Evolutionary conservation across 768 basidiomycete species (phyloP), one percentile per base, ranked within the genome.

Genomic region (Boletellus sp.): DNA sequence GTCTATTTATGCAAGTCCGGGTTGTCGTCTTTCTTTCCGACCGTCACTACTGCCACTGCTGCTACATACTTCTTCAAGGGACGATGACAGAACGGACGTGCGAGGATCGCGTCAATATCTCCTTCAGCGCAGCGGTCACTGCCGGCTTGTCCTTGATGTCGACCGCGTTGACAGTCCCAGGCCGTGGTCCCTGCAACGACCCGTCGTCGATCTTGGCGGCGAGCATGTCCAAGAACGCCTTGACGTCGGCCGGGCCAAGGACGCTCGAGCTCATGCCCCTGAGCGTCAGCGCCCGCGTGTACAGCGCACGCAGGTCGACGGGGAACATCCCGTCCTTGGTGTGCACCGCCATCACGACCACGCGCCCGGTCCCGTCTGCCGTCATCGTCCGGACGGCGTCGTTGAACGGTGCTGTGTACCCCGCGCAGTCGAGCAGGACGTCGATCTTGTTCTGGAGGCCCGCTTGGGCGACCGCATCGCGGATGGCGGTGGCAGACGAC

Each of bases 261-360:
- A 64, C 57, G 44, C 59, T 60, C 35, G 67, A 70, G 36, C 39
- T 48, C 65, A 69, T 66, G 1, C 67, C 67, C 44, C 59, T 69
- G 48, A 69, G 52, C 1, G 67, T 65, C 35, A 69, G 22, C 9
- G 59, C 55, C 28, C 66, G 66, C n/a, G 59, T 59, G 37, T 68
- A 68, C 36, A 70, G 63, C 0, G 64, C 53, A 11, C 68, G 68
- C 56, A 71, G n/a, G 36, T 66, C 40, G 41, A 69, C 38, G 0
- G 62, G 58, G 44, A 69, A 69, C 45, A 64, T 8, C 23, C 64
- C 64, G 11, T 69, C 68, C 20, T 64, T 60, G 10, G 70, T 54
- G 28, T 69, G 68, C 1, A 61, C 68, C 13, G 68, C 70, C 68
- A 69, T 69, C 7, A 68, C 64, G 33, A 69, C 62, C 6, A 61